These are phyloP conservation scores for Heliamphora pulchella DNA, from an alignment of 179 eudicot species.

Conservation along the genomic window DNA sequence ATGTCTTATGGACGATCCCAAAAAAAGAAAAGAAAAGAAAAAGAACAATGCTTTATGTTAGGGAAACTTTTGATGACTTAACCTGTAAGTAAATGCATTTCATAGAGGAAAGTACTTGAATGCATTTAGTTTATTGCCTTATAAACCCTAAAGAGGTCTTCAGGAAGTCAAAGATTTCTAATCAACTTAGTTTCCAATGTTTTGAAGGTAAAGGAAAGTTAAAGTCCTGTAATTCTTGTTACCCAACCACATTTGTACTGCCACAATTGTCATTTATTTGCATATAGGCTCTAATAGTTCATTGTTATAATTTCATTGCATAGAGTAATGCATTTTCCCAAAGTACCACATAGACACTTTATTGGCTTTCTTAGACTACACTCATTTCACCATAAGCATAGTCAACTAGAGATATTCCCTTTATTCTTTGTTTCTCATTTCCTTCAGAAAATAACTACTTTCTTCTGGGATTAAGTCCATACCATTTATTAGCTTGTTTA, in stretches of 20 bases:
- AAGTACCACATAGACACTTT: background rate
- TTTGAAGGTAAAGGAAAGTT: background rate
- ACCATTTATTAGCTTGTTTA: background rate
- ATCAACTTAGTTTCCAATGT: background rate
- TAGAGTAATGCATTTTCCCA: background rate
- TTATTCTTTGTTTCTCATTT: too few relatives aligned
- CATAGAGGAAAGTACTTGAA: background rate
- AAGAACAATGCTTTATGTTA: background rate
- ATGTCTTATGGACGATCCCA: too few relatives aligned
- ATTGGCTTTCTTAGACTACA: background rate
- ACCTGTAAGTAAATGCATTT: too few relatives aligned
- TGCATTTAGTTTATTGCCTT: background rate
- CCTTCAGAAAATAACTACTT: background rate
- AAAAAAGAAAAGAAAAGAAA: background rate
- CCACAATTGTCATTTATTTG: background rate
- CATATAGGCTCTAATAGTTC: background rate
- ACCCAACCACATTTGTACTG: background rate
- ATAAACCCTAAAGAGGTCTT: background rate
- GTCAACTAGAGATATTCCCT: too few relatives aligned
- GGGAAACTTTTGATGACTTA: background rate
- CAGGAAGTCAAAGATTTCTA: background rate
- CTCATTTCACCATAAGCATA: background rate
- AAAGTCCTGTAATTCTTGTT: background rate
- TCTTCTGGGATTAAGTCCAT: too few relatives aligned
- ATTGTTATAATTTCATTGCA: background rate